Evolutionary conservation across 768 basidiomycete genomes (phyloP).

Genomic region (Boletus rubescentipes): DNA sequence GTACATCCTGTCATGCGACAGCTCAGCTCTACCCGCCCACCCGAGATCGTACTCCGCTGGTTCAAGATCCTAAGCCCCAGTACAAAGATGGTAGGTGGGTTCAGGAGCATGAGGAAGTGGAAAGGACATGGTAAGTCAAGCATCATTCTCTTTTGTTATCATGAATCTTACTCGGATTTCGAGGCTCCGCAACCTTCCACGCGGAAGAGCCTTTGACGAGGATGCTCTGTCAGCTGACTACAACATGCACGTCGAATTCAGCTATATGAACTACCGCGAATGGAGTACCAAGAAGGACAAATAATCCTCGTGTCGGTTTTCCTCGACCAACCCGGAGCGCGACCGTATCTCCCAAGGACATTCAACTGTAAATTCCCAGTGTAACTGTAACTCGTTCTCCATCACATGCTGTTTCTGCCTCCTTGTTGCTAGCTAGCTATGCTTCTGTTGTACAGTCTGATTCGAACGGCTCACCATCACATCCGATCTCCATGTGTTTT

Average conservation of each 20-base stretch:
- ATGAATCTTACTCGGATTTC: not conserved
- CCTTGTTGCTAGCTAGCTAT: not conserved
- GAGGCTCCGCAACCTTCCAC: not conserved
- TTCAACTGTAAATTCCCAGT: too few relatives aligned
- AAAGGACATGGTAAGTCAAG: not conserved
- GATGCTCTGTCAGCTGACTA: not conserved
- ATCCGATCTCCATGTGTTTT: not conserved
- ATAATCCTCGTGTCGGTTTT: too few relatives aligned
- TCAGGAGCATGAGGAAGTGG: not conserved
- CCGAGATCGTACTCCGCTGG: not conserved
- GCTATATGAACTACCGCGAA: not conserved
- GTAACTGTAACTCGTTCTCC: not conserved
- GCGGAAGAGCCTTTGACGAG: not conserved
- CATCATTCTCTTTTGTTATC: not conserved
- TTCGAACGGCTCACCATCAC: not conserved
- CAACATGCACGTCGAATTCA: not conserved
- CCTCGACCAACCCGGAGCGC: not conserved
- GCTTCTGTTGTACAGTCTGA: not conserved
- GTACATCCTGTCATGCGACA: conserved; percentile 4
- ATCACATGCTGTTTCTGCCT: not conserved
- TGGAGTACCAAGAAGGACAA: not conserved
- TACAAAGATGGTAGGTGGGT: not conserved
- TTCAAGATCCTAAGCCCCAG: not conserved
- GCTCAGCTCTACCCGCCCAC: not conserved
- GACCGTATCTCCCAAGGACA: not conserved